phyloP scores from a whole-genome alignment of 495 filamentous ascomycete species.

The Penicillium turbatum region DNA sequence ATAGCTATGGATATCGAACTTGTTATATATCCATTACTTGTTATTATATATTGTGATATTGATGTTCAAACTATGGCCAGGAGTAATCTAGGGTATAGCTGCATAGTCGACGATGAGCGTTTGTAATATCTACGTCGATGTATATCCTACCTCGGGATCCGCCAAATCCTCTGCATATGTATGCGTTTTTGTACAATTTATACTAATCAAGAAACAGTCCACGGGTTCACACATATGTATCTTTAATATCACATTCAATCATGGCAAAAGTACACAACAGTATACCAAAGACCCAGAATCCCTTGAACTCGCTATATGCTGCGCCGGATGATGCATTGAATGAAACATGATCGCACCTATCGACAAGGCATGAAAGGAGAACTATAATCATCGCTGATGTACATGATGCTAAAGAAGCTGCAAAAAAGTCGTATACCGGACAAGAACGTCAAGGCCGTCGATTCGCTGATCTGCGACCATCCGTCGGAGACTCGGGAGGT shows the following conservation, averaged over 20 bases:
- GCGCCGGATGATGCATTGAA: constrained; percentile 27
- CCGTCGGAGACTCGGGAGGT: constrained; percentile 40
- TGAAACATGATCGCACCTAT: constrained; percentile 14
- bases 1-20: too few relatives aligned
- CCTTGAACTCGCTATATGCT: constrained; percentile 24
- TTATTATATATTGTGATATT: too few relatives aligned
- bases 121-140: too few relatives aligned
- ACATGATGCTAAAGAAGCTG: constrained; percentile 6
- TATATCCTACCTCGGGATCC: too few relatives aligned
- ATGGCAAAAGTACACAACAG: constrained; percentile 21
- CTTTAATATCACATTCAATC: constrained; percentile 23
- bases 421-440: constrained; percentile 12
- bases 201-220: too few relatives aligned
- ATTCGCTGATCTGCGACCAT: constrained; percentile 37
- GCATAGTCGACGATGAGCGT: too few relatives aligned
- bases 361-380: constrained; percentile 10
- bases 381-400: constrained; percentile 15
- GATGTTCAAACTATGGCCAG: too few relatives aligned
- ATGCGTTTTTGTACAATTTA: too few relatives aligned
- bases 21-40: too few relatives aligned
- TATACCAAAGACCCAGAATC: constrained; percentile 16
- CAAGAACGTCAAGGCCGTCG: constrained; percentile 27
- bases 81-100: too few relatives aligned
- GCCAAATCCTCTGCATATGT: too few relatives aligned
- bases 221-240: neutral